Evolutionary conservation across 192 early-diverging fungal genomes (phyloP).

Genomic region (Pecoramyces ruminantium): DNA sequence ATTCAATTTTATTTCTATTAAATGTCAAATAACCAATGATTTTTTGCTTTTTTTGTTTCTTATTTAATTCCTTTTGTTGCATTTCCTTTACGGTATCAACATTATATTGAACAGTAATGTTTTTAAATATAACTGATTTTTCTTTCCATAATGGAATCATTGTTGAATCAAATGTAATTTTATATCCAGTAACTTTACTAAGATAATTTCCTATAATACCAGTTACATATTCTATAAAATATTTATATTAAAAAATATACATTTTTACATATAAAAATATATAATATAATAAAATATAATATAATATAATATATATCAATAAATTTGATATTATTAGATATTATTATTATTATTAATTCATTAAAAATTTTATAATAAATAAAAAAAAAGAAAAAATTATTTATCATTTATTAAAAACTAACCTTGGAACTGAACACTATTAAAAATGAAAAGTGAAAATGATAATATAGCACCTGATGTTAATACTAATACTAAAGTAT

Average conservation of each 20-base stretch:
- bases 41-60: not conserved
- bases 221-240: slow-evolving; percentile 50
- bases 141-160: slow-evolving; percentile 85
- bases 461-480: not conserved
- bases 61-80: not conserved
- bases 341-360: no score
- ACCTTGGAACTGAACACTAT: not conserved
- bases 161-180: slow-evolving; percentile 75
- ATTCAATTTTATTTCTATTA: not conserved
- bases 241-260: not conserved
- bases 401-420: not conserved
- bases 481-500: not conserved
- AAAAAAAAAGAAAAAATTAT: not conserved
- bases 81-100: slow-evolving; percentile 1
- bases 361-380: no score
- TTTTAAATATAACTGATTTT: slow-evolving; percentile 69
- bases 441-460: not conserved
- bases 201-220: slow-evolving; percentile 62
- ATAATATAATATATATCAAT: no score
- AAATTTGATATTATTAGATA: no score
- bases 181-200: slow-evolving; percentile 57
- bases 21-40: not conserved
- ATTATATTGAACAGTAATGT: slow-evolving; percentile 42
- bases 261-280: no score
- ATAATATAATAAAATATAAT: no score